These are phyloP conservation scores for Globisporangium yorkense DNA, from an alignment of 352 stramenopile genomes.

Conservation along the genomic window DNA sequence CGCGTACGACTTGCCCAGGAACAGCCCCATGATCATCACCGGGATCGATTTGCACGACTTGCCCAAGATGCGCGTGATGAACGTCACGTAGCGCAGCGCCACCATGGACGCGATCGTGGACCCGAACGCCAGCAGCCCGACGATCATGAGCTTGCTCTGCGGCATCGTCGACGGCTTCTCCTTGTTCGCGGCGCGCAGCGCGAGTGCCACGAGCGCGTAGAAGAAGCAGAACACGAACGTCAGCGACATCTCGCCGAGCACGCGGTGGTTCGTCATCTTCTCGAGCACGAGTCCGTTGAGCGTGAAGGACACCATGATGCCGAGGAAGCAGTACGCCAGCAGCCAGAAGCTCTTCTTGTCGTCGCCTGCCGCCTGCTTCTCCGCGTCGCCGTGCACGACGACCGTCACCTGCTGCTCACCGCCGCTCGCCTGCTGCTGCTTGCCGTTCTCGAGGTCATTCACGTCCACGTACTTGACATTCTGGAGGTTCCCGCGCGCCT, in stretches of 20 bases:
- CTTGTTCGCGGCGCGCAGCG: slow-evolving; percentile 47
- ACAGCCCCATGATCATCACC: slow-evolving; percentile 74
- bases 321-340: slow-evolving; percentile 69
- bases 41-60: slow-evolving; percentile 88
- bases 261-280: slow-evolving; percentile 80
- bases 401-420: slow-evolving; percentile 10
- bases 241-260: slow-evolving; percentile 76
- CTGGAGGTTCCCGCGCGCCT: slow-evolving; percentile 12
- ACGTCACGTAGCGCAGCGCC: slow-evolving; percentile 77
- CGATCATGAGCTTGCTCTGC: slow-evolving; percentile 52
- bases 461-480: slow-evolving; percentile 26
- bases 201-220: slow-evolving; percentile 60
- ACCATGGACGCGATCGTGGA: slow-evolving; percentile 84
- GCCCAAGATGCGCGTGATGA: slow-evolving; percentile 81
- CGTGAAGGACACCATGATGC: slow-evolving; percentile 83
- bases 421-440: slow-evolving; percentile 7
- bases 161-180: slow-evolving; percentile 73
- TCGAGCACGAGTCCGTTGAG: slow-evolving; percentile 78
- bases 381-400: not conserved
- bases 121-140: slow-evolving; percentile 65
- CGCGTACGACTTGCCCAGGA: slow-evolving; percentile 72
- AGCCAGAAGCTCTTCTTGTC: slow-evolving; percentile 50
- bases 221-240: slow-evolving; percentile 82
- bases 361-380: slow-evolving; percentile 6
- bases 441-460: slow-evolving; percentile 21